Evolutionary conservation across 768 basidiomycete species (phyloP), one percentile per base, ranked within the genome.

Genomic region (Pulveroboletus sp.): DNA sequence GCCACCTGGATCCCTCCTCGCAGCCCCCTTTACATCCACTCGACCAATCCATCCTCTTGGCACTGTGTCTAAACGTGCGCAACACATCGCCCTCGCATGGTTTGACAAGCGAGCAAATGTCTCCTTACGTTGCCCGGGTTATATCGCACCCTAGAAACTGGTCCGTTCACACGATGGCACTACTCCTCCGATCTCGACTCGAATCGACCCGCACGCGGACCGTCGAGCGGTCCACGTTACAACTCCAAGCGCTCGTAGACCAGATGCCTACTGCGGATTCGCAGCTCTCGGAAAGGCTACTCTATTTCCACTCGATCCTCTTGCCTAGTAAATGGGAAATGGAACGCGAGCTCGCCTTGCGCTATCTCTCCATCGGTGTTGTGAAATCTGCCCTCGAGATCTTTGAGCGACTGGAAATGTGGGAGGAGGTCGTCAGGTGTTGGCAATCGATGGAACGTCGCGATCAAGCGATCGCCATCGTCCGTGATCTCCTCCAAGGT

Each of bases 161-260:
- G 96, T 88, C 92, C 6, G 76, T 98, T 28, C 92, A 98, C 71
- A 95, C 94, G 33, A 95, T 94, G 83, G 94, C 93, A 27, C 83
- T 98, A 46, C 80, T 99, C 43, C 81, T 97, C 26, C 87, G 96
- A 27, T 89, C 95, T 9, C 82, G 96, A 7, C 83, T 96, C 50
- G 95, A 99, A 67, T 79, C 93, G 1, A 74, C 79, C 15, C 81
- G 96, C 38, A 90, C 89, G 1, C 82, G 96, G 21, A 98, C 96
- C 13, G 88, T 94, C 58, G 96, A 99, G 66, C 82, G 96, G 24
- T 83, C 93, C 3, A 83, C 87, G 2, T 75, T 98, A 2, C 96
- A 99, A 67, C 82, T 99, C 5, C 92, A 95, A 63, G 93, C 95
- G 0, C 77, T 99, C 49, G 82, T 99, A 53, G 95, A 98, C 63